Conservation (phyloP, 306 rosid species). For the Begonia loranthoides region DNA sequence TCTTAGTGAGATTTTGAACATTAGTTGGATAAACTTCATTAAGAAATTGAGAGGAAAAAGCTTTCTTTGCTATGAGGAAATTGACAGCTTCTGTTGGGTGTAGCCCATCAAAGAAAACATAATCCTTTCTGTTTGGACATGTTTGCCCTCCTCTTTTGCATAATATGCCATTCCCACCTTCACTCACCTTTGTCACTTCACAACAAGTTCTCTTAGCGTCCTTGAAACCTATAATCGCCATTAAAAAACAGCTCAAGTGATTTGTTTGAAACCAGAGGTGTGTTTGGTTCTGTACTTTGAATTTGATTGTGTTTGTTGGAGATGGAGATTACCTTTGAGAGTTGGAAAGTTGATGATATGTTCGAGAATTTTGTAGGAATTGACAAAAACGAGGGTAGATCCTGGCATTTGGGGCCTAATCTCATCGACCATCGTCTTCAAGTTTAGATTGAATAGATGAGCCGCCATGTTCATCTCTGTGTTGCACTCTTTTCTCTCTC, state of each 20-base stretch:
- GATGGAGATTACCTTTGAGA: constrained; percentile 14
- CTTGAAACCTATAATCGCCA: constrained; percentile 17
- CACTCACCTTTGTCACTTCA: constrained; percentile 18
- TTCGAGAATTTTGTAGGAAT: constrained; percentile 28
- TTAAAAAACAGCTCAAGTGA: neutral
- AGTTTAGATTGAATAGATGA: constrained; percentile 23
- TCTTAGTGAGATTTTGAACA: constrained; percentile 12
- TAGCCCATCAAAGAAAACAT: constrained; percentile 33
- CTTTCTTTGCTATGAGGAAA: constrained; percentile 26
- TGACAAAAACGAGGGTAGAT: constrained; percentile 23
- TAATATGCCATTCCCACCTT: constrained; percentile 32
- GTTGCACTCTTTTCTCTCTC: constrained; percentile 12
- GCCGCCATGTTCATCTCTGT: constrained; percentile 25
- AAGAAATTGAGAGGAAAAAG: constrained; percentile 20
- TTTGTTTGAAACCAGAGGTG: too few relatives aligned
- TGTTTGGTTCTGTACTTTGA: too few relatives aligned
- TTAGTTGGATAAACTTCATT: constrained; percentile 41
- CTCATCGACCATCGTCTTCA: constrained; percentile 22
- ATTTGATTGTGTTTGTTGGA: too few relatives aligned
- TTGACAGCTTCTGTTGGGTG: constrained; percentile 48
- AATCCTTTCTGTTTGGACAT: constrained; percentile 19
- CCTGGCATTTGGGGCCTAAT: constrained; percentile 13
- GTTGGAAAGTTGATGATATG: constrained; percentile 24
- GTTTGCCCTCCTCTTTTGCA: constrained; percentile 29
- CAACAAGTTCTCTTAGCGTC: constrained; percentile 22